Evolutionary conservation across 805 yeast species (phyloP).

Genomic region (Wickerhamiella azymoides): DNA sequence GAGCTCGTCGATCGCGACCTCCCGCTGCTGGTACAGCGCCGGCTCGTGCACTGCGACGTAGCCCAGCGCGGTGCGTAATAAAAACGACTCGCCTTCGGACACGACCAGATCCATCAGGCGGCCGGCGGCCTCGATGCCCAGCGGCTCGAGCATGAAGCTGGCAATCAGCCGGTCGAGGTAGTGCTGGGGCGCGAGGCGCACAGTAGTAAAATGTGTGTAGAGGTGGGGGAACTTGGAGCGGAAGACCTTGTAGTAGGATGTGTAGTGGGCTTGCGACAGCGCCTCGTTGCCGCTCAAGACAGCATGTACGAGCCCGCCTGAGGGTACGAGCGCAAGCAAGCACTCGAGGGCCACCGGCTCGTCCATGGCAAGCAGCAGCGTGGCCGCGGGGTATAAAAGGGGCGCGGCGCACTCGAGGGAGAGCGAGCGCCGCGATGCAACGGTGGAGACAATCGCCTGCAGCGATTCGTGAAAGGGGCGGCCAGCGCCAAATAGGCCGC

Average conservation of each 20-base stretch:
- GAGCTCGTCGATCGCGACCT: constrained; percentile 31
- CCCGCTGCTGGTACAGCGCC: constrained; percentile 37
- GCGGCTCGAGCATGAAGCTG: constrained; percentile 33
- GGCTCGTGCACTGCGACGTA: constrained; percentile 35
- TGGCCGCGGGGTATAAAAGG: constrained; percentile 26
- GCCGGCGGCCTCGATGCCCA: constrained; percentile 33
- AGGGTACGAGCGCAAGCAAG: constrained; percentile 28
- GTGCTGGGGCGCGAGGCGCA: constrained; percentile 30
- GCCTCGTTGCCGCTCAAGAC: constrained; percentile 24
- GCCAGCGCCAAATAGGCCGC: constrained; percentile 26
- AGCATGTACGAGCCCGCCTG: constrained; percentile 25
- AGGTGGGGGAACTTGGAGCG: constrained; percentile 33
- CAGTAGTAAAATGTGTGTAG: constrained; percentile 35
- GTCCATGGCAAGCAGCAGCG: constrained; percentile 29
- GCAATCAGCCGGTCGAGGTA: constrained; percentile 32
- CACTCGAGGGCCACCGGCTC: constrained; percentile 29
- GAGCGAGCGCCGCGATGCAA: constrained; percentile 24
- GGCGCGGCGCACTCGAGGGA: constrained; percentile 26
- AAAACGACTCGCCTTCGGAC: constrained; percentile 46
- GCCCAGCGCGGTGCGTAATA: constrained; percentile 41
- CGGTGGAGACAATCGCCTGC: constrained; percentile 23
- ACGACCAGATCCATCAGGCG: constrained; percentile 44
- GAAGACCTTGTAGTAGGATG: constrained; percentile 37
- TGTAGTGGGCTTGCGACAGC: constrained; percentile 28
- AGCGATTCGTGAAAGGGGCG: constrained; percentile 27